These are phyloP conservation scores for Skeletonema marinoi DNA, from an alignment of 108 stramenopile species.

Conservation along the genomic window DNA sequence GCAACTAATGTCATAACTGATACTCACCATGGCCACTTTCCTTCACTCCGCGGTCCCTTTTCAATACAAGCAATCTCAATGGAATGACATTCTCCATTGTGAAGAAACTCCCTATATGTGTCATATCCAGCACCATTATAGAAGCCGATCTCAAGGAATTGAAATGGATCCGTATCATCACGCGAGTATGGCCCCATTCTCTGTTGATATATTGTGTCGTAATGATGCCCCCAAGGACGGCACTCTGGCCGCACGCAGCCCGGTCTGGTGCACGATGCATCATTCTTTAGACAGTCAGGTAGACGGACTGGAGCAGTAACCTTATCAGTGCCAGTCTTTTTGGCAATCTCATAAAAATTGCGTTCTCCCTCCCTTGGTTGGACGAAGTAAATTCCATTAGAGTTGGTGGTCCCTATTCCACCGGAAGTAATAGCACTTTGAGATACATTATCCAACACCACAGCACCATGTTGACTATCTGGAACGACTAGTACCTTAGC, in stretches of 20 bases:
- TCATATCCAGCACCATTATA: constrained; percentile 51
- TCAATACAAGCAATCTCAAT: constrained; percentile 62
- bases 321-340: constrained; percentile 18
- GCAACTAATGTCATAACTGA: background rate
- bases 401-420: background rate
- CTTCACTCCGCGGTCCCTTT: constrained; percentile 50
- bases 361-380: constrained; percentile 21
- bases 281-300: constrained; percentile 15
- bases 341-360: constrained; percentile 24
- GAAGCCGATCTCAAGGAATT: constrained; percentile 69
- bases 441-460: background rate
- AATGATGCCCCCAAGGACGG: constrained; percentile 56
- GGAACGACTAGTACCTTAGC: too few relatives aligned
- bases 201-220: constrained; percentile 64
- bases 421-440: background rate
- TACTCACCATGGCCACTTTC: constrained; percentile 62
- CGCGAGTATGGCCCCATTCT: constrained; percentile 42
- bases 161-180: constrained; percentile 47
- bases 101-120: constrained; percentile 42
- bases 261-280: constrained; percentile 20
- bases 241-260: constrained; percentile 30
- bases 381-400: constrained; percentile 23
- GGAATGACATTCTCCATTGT: constrained; percentile 50
- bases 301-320: constrained; percentile 1
- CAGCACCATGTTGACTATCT: background rate